phyloP scores from a whole-genome alignment of 176 grass and related monocot genomes.

The Oryza officinalis region DNA sequence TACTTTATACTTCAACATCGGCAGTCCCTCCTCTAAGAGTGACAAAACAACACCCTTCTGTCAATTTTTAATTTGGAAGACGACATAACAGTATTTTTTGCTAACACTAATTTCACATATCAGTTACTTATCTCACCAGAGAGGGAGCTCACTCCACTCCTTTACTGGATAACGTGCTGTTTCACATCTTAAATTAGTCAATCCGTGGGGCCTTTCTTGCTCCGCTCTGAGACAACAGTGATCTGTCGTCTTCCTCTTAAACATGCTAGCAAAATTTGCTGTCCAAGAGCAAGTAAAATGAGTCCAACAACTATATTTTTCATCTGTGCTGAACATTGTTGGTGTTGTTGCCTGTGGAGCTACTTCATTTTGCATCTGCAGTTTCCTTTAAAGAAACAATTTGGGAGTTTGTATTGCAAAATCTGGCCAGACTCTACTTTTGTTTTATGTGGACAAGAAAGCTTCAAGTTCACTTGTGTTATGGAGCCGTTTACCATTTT shows the following conservation, averaged over 20 bases:
- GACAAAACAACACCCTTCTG: background rate
- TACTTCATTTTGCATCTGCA: conserved; percentile 10
- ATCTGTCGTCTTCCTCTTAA: background rate
- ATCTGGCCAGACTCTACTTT: conserved; percentile 9
- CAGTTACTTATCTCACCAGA: background rate
- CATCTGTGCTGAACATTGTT: background rate
- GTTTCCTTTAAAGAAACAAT: conserved; percentile 5
- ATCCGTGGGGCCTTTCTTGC: background rate
- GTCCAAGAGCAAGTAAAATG: background rate
- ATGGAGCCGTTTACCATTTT: background rate
- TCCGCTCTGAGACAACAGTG: background rate
- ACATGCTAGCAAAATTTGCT: background rate
- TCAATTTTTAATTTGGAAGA: conserved; percentile 26
- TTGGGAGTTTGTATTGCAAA: background rate
- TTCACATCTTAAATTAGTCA: background rate
- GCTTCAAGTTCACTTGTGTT: conserved; percentile 13
- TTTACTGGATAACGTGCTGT: background rate
- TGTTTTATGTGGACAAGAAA: background rate
- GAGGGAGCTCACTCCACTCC: background rate
- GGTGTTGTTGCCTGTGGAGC: background rate
- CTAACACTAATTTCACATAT: background rate
- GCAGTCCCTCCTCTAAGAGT: background rate
- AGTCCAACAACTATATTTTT: background rate
- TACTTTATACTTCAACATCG: background rate
- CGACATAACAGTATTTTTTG: background rate